phyloP scores from a whole-genome alignment of 169 alveolate species.

The Eimeria zaria region DNA sequence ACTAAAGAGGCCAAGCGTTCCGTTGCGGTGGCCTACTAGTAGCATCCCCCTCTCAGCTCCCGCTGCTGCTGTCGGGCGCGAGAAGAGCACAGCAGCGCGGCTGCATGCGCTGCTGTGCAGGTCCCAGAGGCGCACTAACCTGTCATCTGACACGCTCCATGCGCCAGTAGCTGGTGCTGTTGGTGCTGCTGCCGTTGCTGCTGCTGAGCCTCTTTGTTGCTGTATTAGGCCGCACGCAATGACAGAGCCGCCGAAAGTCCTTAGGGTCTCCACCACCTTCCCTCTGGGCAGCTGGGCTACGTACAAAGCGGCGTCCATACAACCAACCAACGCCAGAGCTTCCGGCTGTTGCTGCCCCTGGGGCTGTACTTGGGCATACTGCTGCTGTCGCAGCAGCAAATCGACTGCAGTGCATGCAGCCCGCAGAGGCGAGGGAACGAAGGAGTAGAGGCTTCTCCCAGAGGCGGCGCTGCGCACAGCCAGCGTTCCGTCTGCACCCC shows the following conservation, averaged over 20 bases:
- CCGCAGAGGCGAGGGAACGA: constrained; percentile 45
- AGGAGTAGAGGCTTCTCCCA: background rate
- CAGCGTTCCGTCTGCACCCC: constrained; percentile 51
- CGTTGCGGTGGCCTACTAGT: constrained; percentile 52
- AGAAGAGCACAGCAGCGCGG: background rate
- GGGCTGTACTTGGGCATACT: background rate
- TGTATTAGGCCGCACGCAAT: constrained; percentile 47
- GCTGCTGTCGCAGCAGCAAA: constrained; percentile 38
- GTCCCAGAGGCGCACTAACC: constrained; percentile 53
- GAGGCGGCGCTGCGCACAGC: constrained; percentile 3
- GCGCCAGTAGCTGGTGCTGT: constrained; percentile 6
- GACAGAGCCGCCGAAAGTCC: constrained; percentile 5
- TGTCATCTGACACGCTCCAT: constrained; percentile 44
- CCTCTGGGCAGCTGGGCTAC: constrained; percentile 46
- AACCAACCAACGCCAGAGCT: constrained; percentile 35
- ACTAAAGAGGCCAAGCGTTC: constrained; percentile 23
- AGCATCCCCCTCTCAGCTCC: constrained; percentile 44
- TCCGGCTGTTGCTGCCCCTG: background rate
- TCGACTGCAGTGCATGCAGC: constrained; percentile 46
- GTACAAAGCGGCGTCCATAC: constrained; percentile 44
- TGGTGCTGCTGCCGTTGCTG: constrained; percentile 28
- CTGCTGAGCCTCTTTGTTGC: background rate
- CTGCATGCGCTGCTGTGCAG: constrained; percentile 50
- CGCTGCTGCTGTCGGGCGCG: constrained; percentile 63
- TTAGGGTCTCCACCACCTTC: constrained; percentile 49